Evolutionary conservation across 352 stramenopile species (phyloP).

Genomic region (Globisporangium abappressorium): DNA sequence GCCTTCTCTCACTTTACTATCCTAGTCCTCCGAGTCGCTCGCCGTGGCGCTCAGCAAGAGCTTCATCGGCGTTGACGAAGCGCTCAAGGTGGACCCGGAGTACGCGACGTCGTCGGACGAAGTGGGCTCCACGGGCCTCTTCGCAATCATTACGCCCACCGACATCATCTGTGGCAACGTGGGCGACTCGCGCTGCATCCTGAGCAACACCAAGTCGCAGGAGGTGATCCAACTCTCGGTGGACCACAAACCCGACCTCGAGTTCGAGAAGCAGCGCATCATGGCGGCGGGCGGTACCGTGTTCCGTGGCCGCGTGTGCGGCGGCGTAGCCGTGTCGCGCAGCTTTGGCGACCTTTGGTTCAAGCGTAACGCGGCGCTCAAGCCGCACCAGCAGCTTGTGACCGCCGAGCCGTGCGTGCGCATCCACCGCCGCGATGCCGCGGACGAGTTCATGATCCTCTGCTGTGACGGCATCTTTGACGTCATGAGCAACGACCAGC

Average conservation of each 20-base stretch:
- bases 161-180: constrained; percentile 84
- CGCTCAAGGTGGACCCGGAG: constrained; percentile 68
- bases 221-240: constrained; percentile 80
- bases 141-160: constrained; percentile 78
- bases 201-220: constrained; percentile 70
- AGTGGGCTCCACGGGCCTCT: constrained; percentile 76
- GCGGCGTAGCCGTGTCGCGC: constrained; percentile 78
- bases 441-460: constrained; percentile 92
- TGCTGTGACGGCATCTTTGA: constrained; percentile 94
- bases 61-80: constrained; percentile 73
- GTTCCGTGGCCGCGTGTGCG: constrained; percentile 81
- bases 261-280: constrained; percentile 87
- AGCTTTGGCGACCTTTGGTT: constrained; percentile 89
- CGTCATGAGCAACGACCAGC: constrained; percentile 93
- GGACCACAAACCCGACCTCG: constrained; percentile 84
- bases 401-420: constrained; percentile 81
- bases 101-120: constrained; percentile 65
- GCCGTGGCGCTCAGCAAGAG: constrained; percentile 69
- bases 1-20: background rate
- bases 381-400: constrained; percentile 82
- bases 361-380: constrained; percentile 77
- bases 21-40: constrained; percentile 59
- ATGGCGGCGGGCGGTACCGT: constrained; percentile 78
- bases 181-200: constrained; percentile 80
- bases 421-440: constrained; percentile 59